phyloP scores from a whole-genome alignment of 73 alveolate genomes.

The Paramecium tetraurelia region DNA sequence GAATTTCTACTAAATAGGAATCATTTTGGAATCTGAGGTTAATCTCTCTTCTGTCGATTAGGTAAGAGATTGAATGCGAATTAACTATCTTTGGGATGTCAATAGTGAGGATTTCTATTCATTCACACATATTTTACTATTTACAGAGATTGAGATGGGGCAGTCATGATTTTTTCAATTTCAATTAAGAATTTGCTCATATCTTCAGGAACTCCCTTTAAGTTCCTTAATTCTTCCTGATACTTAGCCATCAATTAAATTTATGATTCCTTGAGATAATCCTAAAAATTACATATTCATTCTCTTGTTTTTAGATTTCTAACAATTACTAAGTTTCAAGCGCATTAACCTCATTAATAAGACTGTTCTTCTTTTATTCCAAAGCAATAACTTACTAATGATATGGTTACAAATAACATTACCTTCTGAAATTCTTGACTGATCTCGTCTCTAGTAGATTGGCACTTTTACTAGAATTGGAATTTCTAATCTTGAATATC shows the following conservation, averaged over 20 bases:
- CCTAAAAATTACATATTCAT: background rate
- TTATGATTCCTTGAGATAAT: background rate
- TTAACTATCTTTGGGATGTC: background rate
- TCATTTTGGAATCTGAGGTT: background rate
- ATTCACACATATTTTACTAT: background rate
- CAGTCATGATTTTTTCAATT: conserved; percentile 5
- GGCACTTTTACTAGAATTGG: background rate
- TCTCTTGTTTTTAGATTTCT: background rate
- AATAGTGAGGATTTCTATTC: conserved; percentile 13
- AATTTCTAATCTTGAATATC: background rate
- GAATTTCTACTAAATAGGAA: background rate
- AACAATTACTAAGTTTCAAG: background rate
- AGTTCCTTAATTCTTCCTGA: background rate
- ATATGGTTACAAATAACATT: background rate
- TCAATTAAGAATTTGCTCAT: background rate
- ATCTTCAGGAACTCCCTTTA: background rate
- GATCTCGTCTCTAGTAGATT: background rate
- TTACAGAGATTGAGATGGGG: conserved; percentile 12
- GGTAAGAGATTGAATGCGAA: background rate
- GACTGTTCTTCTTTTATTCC: background rate
- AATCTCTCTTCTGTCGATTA: background rate
- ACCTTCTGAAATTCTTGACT: background rate
- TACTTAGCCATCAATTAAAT: background rate
- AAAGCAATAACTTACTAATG: background rate
- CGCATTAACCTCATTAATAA: background rate